Evolutionary conservation across 768 basidiomycete species (phyloP).

Genomic region (Leccinum incarnatum): DNA sequence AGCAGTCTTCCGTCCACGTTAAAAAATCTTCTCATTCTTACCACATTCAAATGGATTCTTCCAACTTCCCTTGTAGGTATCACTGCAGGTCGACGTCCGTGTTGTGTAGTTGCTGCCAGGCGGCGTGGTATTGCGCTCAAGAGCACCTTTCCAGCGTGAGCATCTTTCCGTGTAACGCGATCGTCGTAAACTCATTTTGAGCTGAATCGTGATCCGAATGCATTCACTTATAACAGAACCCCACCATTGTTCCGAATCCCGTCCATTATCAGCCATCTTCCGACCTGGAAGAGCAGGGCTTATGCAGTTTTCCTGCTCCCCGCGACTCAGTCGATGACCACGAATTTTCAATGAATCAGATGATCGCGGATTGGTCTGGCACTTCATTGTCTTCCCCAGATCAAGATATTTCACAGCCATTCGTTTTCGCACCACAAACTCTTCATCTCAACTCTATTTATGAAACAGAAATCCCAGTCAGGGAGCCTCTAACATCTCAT

Average conservation of each 20-base stretch:
- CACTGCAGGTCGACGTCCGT: constrained; percentile 73
- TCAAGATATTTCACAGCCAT: background rate
- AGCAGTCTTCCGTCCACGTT: constrained; percentile 13
- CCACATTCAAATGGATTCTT: background rate
- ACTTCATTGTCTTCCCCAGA: background rate
- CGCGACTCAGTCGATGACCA: background rate
- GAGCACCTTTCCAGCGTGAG: constrained; percentile 71
- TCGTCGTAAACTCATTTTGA: constrained; percentile 7
- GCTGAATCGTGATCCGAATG: background rate
- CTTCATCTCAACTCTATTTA: too few relatives aligned
- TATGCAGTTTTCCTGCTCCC: too few relatives aligned
- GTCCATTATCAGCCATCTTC: background rate
- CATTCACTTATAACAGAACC: background rate
- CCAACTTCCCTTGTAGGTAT: constrained; percentile 47
- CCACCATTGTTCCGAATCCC: background rate
- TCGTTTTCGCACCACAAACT: background rate
- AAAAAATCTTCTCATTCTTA: constrained; percentile 16
- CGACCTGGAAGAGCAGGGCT: background rate
- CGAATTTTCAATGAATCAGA: background rate
- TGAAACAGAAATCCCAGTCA: too few relatives aligned
- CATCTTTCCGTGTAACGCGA: constrained; percentile 17
- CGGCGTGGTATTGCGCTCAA: constrained; percentile 75
- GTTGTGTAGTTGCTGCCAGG: constrained; percentile 88
- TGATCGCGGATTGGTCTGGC: too few relatives aligned
- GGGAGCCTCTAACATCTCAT: background rate